Base-by-base conservation (phyloP, 2,329 filamentous ascomycete species). In the Paecilomyces niveus region DNA sequence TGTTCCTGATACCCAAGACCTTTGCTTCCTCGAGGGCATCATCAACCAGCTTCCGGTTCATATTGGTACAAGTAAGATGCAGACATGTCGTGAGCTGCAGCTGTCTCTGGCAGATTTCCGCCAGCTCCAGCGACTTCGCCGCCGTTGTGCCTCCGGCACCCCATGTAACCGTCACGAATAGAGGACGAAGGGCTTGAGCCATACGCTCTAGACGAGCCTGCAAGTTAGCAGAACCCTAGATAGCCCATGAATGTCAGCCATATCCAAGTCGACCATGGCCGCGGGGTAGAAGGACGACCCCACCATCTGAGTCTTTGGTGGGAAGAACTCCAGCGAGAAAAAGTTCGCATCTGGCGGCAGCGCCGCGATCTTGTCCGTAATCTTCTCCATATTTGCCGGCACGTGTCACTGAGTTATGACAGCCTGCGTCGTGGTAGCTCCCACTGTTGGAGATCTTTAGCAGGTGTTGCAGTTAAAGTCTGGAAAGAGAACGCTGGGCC, bases 261-360 rank as follows among this genome's bases (percentile, higher is more conserved):
- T 60, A 51, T 35, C 54, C 55, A 52, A 26, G 61, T 49, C 56
- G 7, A 51, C 18, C 32, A 32, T 49, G 54, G 57, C 55, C 66
- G 71, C 68, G 68, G 64, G 64, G 67, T 64, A 51, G 22, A 49
- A 52, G 15, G 21, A 64, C 10, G 58, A 69, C 68, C 76, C 67
- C 70, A 85, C 83, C 87, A 96, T 96, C 61, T 88, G 83, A 53
- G 94, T 99, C 81, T 97, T 99, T 63, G 94, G 94, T 65, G 94
- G 94, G 79, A 99, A 99, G 85, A 99, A 99, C 79, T 99, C 94
- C 76, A 97, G 88, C 54, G 94, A 97, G 78, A 96, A 96, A 81
- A 94, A 97, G 72, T 84, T 86, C 64, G 85, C 84, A 75, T 90
- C 85, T 63, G 88, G 84, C 74, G 90, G 89, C 78, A 99, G 79